phyloP scores from a whole-genome alignment of 768 basidiomycete genomes.

The Filobasidium floriforme region DNA sequence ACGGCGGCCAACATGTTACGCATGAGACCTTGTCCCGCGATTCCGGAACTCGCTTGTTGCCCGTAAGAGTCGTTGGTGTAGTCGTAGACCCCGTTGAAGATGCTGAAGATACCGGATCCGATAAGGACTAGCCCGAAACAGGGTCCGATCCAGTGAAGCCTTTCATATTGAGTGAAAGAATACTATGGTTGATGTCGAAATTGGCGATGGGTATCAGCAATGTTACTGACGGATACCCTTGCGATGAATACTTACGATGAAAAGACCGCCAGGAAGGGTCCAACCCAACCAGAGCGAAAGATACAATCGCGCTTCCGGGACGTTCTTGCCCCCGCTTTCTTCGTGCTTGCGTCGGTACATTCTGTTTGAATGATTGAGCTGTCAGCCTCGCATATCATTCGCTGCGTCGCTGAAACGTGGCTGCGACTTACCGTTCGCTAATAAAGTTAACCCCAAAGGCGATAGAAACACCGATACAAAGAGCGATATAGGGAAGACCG shows the following conservation, averaged over 20 bases:
- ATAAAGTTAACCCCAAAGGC: constrained; percentile 12
- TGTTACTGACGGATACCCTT: neutral
- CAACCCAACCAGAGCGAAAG: constrained; percentile 14
- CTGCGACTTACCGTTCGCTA: constrained; percentile 1
- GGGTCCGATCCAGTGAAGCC: constrained; percentile 21
- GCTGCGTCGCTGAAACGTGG: neutral
- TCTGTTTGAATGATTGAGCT: constrained; percentile 2
- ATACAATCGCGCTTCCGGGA: constrained; percentile 24
- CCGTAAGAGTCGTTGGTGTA: constrained; percentile 15
- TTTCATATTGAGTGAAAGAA: constrained; percentile 20
- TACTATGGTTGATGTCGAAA: constrained; percentile 12
- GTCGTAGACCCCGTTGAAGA: constrained; percentile 17
- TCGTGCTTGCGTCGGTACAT: constrained; percentile 22
- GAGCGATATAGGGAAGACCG: constrained; percentile 13
- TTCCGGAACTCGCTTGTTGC: constrained; percentile 8
- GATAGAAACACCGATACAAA: constrained; percentile 12
- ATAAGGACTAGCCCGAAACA: constrained; percentile 17
- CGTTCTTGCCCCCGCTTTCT: constrained; percentile 13
- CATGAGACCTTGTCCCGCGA: constrained; percentile 13
- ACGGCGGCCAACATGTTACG: constrained; percentile 12
- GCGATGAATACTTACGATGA: constrained; percentile 9
- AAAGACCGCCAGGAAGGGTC: constrained; percentile 20
- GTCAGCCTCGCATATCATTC: too few relatives aligned
- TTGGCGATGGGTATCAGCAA: neutral
- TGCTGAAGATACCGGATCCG: constrained; percentile 22